Base-by-base conservation (phyloP, 345 rosid species). In the Brassica napus region DNA sequence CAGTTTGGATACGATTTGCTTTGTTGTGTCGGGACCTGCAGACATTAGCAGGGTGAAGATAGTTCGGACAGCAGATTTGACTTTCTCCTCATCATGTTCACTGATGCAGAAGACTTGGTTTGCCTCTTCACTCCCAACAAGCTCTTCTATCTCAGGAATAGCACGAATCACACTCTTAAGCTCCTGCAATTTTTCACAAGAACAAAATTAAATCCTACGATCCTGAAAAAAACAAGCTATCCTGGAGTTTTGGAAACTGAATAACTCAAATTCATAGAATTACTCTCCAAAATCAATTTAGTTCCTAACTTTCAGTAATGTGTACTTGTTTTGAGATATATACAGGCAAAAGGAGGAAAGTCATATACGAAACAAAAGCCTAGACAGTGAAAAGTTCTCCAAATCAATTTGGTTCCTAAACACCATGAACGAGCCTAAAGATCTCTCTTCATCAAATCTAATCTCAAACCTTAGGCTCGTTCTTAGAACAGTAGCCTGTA, bases 41-140 rank as follows among this genome's bases (percentile, higher is more conserved):
- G 89, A 89, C 91, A 90, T 92, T 35, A 93, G 90, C n/a, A 86
- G 78, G 47, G 99, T 96, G 77, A 96, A 96, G 80, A 89, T 83
- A 18, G 88, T 89, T 54, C 82, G 86, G 82, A 96, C 65, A 76
- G 86, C 82, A 71, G 86, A 81, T 84, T 90, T 96, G 60, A 87
- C 81, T 82, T 84, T 87, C 75, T 69, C 82, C 8, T 78, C 87
- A 66, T 88, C 91, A 61, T 86, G 85, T 65, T 87, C 85, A 18
- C 78, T 82, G 72, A 90, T 70, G 69, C 82, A 66, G 55, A 87
- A 77, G 42, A 86, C 78, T 84, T 83, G 83, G 77, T 83, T 84
- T 55, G 87, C 86, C 62, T 86, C 93, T 78, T 75, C 84, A 60
- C 65, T 79, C 21, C 94, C 97, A 78, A 96, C 87, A 80, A 96